Evolutionary conservation across 2,329 filamentous ascomycete genomes (phyloP).

Genomic region (Arthrocladium fulminans): DNA sequence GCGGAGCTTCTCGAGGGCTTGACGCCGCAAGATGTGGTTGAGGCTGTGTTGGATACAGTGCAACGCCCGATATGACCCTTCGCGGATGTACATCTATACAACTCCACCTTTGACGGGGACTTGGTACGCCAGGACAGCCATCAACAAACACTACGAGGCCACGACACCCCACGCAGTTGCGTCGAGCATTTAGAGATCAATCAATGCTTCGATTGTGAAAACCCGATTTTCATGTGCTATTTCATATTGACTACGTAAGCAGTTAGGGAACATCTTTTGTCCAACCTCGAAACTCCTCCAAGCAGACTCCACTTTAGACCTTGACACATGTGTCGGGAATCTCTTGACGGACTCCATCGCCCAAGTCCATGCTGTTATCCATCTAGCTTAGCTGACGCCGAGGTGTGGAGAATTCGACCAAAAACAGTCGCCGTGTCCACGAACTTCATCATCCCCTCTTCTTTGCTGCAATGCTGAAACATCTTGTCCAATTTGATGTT

Average conservation of each 20-base stretch:
- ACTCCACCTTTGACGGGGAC: background rate
- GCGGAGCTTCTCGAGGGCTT: conserved; percentile 31
- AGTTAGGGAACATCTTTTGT: too few species aligned
- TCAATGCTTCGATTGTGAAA: background rate
- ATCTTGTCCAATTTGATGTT: background rate
- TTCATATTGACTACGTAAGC: too few species aligned
- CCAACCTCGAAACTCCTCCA: background rate
- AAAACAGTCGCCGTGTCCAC: background rate
- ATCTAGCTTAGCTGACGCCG: background rate
- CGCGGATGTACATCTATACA: background rate
- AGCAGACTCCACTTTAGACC: background rate
- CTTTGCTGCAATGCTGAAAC: background rate
- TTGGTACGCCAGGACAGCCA: background rate
- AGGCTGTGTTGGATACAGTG: conserved; percentile 53
- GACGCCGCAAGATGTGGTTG: conserved; percentile 54
- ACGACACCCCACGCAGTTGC: too few species aligned
- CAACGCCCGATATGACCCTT: conserved; percentile 39
- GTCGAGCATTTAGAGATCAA: too few species aligned
- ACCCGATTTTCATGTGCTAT: too few species aligned
- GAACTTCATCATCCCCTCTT: background rate
- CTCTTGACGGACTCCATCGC: background rate
- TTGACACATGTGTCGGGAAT: too few species aligned
- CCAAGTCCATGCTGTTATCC: background rate
- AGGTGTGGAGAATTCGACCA: background rate
- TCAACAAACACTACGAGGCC: background rate